Base-by-base conservation (phyloP, 2,329 filamentous ascomycete genomes). In the Aspergillus ochraceus region DNA sequence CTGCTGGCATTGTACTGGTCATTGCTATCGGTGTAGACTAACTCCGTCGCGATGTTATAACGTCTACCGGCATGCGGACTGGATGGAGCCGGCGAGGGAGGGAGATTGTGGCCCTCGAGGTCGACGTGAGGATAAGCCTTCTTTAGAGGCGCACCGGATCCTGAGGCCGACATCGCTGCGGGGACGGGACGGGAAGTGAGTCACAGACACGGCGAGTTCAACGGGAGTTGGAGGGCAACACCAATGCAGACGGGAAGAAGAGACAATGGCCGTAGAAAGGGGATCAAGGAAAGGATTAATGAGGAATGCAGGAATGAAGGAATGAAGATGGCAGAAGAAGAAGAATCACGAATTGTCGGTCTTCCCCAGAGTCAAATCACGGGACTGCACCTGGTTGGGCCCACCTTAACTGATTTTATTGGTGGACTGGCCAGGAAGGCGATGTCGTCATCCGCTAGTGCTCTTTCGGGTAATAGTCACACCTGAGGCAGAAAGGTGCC, bases 1-100 rank as follows among this genome's bases (percentile, higher is more conserved):
- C 93, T 98, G 69, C 92, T 97, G 59, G 95, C 87, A 73, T 96
- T 96, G 82, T 98, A 97, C 81, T 99, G 95, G 77, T 99, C 95
- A 78, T 89, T 95, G 75, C 90, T 88, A 70, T 99, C 95, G 54
- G 94, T 98, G 77, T 94, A 98, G 61, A 99, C 95, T 64, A 99
- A 83, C 79, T 99, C 95, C 4, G 95, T 99, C 59, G 94, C 94
- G 62, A 99, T 86, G 50, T 93, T 92, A 79, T 98, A 99, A 68
- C 92, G 91, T 66, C 90, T 87, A 64, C 92, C 92, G 73, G 88
- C 90, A 73, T 89, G 86, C 24, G 95, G 95, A 72, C 90, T 97
- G 17, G 94, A 98, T 2, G 94, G 92, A 24, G 95, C 92, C 2
- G 95, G 95, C 8, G 95, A 97, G 1, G 93, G 93, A 54, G 93